Conservation (phyloP, 345 rosid species). For the Eutrema yunnanense region DNA sequence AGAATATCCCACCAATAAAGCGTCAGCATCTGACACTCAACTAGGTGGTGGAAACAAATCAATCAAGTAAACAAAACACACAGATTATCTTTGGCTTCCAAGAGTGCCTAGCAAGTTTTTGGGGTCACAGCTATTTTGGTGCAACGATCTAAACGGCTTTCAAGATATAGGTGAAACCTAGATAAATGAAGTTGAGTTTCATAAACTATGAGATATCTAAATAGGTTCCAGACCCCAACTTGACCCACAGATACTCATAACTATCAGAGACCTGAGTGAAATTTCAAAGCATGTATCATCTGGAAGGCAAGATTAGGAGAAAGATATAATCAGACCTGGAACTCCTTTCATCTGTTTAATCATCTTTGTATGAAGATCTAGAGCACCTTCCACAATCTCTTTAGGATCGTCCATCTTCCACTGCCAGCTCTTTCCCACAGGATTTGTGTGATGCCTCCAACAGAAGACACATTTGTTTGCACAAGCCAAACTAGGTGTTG, state of each 20-base stretch:
- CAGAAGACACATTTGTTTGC: constrained; percentile 99
- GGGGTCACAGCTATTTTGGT: background rate
- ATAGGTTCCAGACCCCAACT: background rate
- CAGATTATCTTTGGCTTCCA: background rate
- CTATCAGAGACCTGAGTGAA: background rate
- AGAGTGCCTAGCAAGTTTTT: background rate
- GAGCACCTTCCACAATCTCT: constrained; percentile 75
- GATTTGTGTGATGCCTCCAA: constrained; percentile 99
- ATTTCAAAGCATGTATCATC: background rate
- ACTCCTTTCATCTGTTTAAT: constrained; percentile 98
- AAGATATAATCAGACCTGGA: constrained; percentile 57
- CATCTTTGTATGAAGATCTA: constrained; percentile 86
- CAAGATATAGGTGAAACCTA: background rate
- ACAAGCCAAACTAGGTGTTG: constrained; percentile 97
- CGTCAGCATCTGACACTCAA: constrained; percentile 1
- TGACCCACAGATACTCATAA: background rate
- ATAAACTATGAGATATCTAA: background rate
- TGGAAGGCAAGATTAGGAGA: background rate
- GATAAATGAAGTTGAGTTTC: background rate
- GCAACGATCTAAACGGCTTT: background rate
- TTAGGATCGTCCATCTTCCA: constrained; percentile 99
- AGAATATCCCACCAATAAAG: background rate
- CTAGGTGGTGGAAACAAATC: background rate
- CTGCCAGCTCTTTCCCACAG: constrained; percentile 98
- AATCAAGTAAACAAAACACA: background rate